These are phyloP conservation scores for Didymosphaeria variabile DNA, from an alignment of 2,329 filamentous ascomycete genomes.

Conservation along the genomic window DNA sequence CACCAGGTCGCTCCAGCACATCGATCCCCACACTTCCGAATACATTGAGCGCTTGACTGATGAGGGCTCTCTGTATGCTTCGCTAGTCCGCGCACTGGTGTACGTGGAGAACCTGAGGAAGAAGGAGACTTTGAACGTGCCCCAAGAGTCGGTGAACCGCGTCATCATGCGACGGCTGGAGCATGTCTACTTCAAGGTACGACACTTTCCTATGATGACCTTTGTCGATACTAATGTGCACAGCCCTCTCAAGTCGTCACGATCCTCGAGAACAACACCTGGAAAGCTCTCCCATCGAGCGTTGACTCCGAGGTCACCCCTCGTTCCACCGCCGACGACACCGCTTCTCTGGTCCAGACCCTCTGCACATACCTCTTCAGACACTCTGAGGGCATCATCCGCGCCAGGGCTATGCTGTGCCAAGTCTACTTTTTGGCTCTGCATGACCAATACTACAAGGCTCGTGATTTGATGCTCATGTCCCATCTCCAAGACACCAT, in stretches of 20 bases:
- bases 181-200: constrained; percentile 97
- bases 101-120: constrained; percentile 86
- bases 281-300: constrained; percentile 76
- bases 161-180: constrained; percentile 93
- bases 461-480: constrained; percentile 99
- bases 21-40: constrained; percentile 97
- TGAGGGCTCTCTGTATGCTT: constrained; percentile 88
- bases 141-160: constrained; percentile 90
- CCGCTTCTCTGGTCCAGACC: constrained; percentile 78
- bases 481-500: constrained; percentile 98
- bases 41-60: constrained; percentile 96
- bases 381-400: constrained; percentile 94
- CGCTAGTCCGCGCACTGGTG: constrained; percentile 85
- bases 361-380: constrained; percentile 96
- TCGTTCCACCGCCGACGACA: constrained; percentile 72
- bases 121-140: constrained; percentile 73
- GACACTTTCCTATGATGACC: constrained; percentile 23
- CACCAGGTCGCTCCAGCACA: constrained; percentile 93
- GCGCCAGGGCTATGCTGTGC: constrained; percentile 95
- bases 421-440: constrained; percentile 98
- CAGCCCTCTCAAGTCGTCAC: constrained; percentile 88
- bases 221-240: constrained; percentile 30
- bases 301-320: constrained; percentile 85
- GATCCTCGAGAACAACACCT: constrained; percentile 93
- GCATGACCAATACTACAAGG: constrained; percentile 97